A percentile compares a stretch with the other conserved stretches of the same genome.
These are phyloP conservation scores for Zygosaccharomyces sapae DNA, from an alignment of 1,139 yeast genomes.

Conservation along the genomic window DNA sequence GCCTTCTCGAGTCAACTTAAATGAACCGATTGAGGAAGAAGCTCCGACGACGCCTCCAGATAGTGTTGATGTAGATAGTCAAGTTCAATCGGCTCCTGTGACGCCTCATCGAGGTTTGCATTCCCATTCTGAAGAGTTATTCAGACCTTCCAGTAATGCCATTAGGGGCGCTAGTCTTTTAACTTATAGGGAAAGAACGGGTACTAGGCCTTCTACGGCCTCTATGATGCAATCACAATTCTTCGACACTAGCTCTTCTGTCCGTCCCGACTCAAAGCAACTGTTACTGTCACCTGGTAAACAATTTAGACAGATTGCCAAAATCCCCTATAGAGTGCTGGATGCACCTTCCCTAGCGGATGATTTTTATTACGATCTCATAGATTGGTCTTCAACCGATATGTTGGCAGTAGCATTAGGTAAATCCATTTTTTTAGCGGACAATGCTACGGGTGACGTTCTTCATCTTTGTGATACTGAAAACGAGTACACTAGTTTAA, in stretches of 20 bases:
- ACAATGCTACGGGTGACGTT: conserved; percentile 81
- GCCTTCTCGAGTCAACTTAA: conserved; percentile 6
- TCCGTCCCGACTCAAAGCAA: conserved; percentile 81
- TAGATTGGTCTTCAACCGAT: conserved; percentile 95
- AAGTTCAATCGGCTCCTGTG: conserved; percentile 37
- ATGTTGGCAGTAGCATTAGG: conserved; percentile 88
- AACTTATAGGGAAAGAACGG: conserved; percentile 67
- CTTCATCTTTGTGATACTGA: conserved; percentile 58
- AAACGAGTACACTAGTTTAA: conserved; percentile 53
- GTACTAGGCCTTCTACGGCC: conserved; percentile 52
- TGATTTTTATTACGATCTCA: conserved; percentile 84
- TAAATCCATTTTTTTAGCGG: conserved; percentile 84
- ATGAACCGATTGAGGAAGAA: conserved; percentile 12
- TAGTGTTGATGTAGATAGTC: conserved; percentile 17
- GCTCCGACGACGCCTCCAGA: conserved; percentile 28
- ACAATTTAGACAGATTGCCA: conserved; percentile 70
- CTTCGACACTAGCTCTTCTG: conserved; percentile 66
- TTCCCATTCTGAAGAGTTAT: conserved; percentile 21
- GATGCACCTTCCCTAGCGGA: conserved; percentile 97
- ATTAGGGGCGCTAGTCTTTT: conserved; percentile 49
- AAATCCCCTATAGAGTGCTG: conserved; percentile 85
- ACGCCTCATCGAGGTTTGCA: conserved; percentile 37
- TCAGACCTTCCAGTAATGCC: conserved; percentile 49
- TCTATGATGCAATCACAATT: conserved; percentile 68
- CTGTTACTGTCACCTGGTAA: conserved; percentile 76